Base-by-base conservation (phyloP, 2,329 filamentous ascomycete species). In the Talaromyces marneffei region DNA sequence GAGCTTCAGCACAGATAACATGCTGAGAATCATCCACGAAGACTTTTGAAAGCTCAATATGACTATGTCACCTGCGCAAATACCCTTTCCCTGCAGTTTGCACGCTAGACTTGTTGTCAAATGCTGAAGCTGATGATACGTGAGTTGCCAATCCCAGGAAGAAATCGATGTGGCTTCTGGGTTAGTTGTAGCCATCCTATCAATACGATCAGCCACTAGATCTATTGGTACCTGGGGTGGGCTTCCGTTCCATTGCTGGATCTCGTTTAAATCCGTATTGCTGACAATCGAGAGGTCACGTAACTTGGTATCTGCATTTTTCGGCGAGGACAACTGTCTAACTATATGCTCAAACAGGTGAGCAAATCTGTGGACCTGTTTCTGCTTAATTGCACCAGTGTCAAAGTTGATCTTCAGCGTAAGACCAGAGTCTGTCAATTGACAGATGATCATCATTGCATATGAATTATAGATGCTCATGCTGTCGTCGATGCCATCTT, bases 121-220 rank as follows among this genome's bases (percentile, higher is more conserved):
- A 16, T 68, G 65, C 37, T 74, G 65, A 23, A 76, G 65, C 46
- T 74, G 68, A 18, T 63, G 63, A 59, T 76, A 75, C 2, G 70
- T 73, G 10, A 29, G 58, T 66, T 6, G 6, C 4, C 70, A 69
- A 63, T 76, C 74, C 69, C 69, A 70, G 16, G 70, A 67, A 9
- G 54, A 57, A 16, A 76, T 63, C 9, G 74, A 74, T 20, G 65
- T 46, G 6, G 67, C 55, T 44, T 72, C 64, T 1, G 72, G 69
- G 16, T 27, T 16, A n/a, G 20, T 44, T 25, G 10, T n/a, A 37
- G 39, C 52, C 14, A 31, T 18, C 12, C 12, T 8, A 10, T 44
- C 54, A 35, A 63, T 52, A 6, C 40, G 27, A 50, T 63, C 52
- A 48, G 46, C 37, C 23, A 63, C 58, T 29, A 33, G 48, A n/a